Evolutionary conservation across 352 stramenopile genomes (phyloP).

Genomic region (Pythium utonaiense): DNA sequence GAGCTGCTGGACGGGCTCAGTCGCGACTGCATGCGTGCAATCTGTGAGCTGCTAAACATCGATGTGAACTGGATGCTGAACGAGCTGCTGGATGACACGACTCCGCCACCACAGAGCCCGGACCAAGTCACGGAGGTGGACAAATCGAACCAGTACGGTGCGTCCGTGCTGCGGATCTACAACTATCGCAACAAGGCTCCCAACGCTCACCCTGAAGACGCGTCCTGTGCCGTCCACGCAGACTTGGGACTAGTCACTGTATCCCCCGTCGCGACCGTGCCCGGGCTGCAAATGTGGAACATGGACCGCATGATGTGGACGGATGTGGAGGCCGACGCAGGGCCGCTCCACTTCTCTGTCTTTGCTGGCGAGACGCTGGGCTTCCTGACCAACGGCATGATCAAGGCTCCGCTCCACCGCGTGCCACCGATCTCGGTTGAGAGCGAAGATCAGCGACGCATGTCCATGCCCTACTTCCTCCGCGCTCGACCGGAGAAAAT

Average conservation of each 20-base stretch:
- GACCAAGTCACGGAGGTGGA: slow-evolving; percentile 28
- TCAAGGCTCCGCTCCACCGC: slow-evolving; percentile 69
- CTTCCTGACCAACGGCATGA: slow-evolving; percentile 68
- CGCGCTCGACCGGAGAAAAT: slow-evolving; percentile 47
- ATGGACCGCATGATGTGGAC: slow-evolving; percentile 79
- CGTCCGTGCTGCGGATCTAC: slow-evolving; percentile 80
- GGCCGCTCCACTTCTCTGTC: slow-evolving; percentile 65
- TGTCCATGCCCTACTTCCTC: slow-evolving; percentile 88
- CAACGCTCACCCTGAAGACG: slow-evolving; percentile 38
- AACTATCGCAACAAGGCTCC: slow-evolving; percentile 75
- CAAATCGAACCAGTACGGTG: slow-evolving; percentile 68
- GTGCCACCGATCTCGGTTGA: slow-evolving; percentile 65
- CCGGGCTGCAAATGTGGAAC: slow-evolving; percentile 85
- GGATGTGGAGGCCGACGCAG: slow-evolving; percentile 65
- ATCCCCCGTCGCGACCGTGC: slow-evolving; percentile 66
- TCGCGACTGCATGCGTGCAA: slow-evolving; percentile 70
- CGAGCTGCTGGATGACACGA: slow-evolving; percentile 62
- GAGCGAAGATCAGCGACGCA: slow-evolving; percentile 55
- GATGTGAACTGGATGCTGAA: slow-evolving; percentile 59
- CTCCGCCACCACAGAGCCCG: slow-evolving; percentile 26
- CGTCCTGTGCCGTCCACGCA: slow-evolving; percentile 74
- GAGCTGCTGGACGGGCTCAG: slow-evolving; percentile 61
- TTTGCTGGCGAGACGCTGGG: slow-evolving; percentile 79
- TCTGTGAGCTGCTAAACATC: slow-evolving; percentile 69
- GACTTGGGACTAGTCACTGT: slow-evolving; percentile 79